Base-by-base conservation (phyloP, 352 stramenopile genomes). In the Globisporangium paddicum region DNA sequence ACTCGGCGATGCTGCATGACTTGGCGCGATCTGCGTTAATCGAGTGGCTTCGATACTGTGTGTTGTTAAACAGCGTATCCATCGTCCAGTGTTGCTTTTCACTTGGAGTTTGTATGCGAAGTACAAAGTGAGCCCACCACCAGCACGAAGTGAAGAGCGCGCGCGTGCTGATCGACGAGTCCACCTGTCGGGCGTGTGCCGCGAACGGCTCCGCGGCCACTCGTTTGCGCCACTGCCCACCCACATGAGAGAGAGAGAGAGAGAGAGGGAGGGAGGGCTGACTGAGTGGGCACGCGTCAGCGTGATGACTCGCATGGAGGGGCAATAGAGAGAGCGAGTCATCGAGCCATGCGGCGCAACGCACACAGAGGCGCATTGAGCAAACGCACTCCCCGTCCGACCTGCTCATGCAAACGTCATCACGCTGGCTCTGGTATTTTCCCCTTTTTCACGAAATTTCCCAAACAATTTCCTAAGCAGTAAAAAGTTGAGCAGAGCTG, bases 111-210 rank as follows among this genome's bases (percentile, higher is more conserved):
- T 50, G 23, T 50, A 50, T 50, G 23, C 19, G 50, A 57, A 34
- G 23, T 48, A 23, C 18, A 41, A 54, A 53, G 11, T 19, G 23
- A 19, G 13, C 23, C 7, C 44, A 50, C 44, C 44, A 50, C 44
- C 44, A 50, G 44, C 23, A 42, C 14, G 37, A 19, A 19, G 16
- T 42, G 37, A 42, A 10, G 34, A 40, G 34, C 34, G 34, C 13
- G 37, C 16, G 35, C 14, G 35, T 41, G 37, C 37, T 42, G 16
- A 42, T 42, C 14, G 19, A 41, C n/a, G 25, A 16, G 28, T 5
- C 19, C 52, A 38, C 55, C 35, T 62, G 28, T 55, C 30, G 26
- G 55, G 57, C 57, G 57, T 63, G 57, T 63, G 57, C 57, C 57
- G 47, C 57, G 26, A 55, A 38, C 46, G n/a, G 28, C 54, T 48